Evolutionary conservation across 1,284 basidiomycete species (phyloP).

Genomic region (Pholiota adiposa): DNA sequence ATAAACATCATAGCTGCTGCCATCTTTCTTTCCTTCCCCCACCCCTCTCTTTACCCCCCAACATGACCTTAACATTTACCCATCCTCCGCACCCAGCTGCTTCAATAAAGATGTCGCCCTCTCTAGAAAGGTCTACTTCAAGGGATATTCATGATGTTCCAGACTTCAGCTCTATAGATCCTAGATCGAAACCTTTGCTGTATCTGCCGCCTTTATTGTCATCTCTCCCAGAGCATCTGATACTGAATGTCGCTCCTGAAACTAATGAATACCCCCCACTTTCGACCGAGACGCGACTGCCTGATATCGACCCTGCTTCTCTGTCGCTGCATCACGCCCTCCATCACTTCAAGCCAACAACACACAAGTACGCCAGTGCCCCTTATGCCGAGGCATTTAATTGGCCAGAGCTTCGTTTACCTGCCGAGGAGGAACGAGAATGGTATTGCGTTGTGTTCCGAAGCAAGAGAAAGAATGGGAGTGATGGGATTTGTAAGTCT

Average conservation of each 20-base stretch:
- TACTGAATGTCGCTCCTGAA: conserved; percentile 25
- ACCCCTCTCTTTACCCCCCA: conserved; percentile 1
- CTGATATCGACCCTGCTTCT: conserved; percentile 82
- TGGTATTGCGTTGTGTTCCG: conserved; percentile 93
- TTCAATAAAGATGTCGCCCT: not conserved
- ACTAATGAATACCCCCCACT: conserved; percentile 43
- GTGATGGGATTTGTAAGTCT: conserved; percentile 65
- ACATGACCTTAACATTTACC: conserved; percentile 36
- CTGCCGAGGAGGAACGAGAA: conserved; percentile 73
- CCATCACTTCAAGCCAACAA: conserved; percentile 72
- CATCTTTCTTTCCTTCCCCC: conserved; percentile 2
- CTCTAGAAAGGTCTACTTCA: conserved; percentile 7
- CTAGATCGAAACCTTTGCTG: conserved; percentile 53
- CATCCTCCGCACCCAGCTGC: conserved; percentile 33
- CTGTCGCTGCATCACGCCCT: conserved; percentile 86
- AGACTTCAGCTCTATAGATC: conserved; percentile 45
- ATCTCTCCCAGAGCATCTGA: conserved; percentile 55
- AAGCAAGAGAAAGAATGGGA: conserved; percentile 74
- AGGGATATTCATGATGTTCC: conserved; percentile 69
- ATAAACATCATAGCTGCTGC: not conserved
- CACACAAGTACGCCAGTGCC: conserved; percentile 61
- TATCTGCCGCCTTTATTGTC: conserved; percentile 84
- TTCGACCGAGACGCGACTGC: conserved; percentile 75
- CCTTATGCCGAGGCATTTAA: conserved; percentile 84
- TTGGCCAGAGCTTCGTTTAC: conserved; percentile 76